Base-by-base conservation (phyloP, 345 rosid species). In the Camelina sativa region DNA sequence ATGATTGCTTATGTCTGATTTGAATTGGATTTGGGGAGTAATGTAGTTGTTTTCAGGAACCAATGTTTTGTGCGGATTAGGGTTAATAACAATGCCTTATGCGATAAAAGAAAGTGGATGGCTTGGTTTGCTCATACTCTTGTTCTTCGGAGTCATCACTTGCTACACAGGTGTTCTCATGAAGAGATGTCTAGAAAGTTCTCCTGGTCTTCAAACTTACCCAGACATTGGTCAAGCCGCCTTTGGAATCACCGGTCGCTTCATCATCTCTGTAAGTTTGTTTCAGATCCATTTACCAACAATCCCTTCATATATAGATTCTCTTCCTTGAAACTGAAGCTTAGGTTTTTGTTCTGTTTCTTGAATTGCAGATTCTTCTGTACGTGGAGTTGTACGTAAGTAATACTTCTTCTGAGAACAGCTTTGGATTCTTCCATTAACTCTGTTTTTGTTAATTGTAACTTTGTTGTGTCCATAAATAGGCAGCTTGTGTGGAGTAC, bases 221-320 rank as follows among this genome's bases (percentile, higher is more conserved):
- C 96, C 96, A 1, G 97, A 94, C 53, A 83, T 91, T 2, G 98
- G 95, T 11, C 92, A 94, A 80, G 97, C 96, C 34, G 96, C 97
- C 69, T 91, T 89, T 40, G 97, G 98, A 3, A 7, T 65, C 25
- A 7, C 68, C 6, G 97, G 97, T 57, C 94, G 92, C 65, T 23
- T 81, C 13, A 73, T 72, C 47, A 79, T 89, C 60, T 84, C 95
- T 0, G 95, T 86, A 82, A 84, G 89, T 72, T 59, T 65, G 89
- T 72, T 59, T 65, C 8, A 5, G 3, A 63, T 46, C n/a, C 15
- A 44, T 2, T 47, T 2, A n/a, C 60, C 23, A 37, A 7, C n/a
- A 44, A 40, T 2, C 5, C 20, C 8, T 4, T 38, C 32, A 58
- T 17, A 13, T 1, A 3, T 4, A 28, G 5, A 4, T 46, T 50